phyloP scores from a whole-genome alignment of 495 filamentous ascomycete genomes.

The Parathielavia appendiculata region DNA sequence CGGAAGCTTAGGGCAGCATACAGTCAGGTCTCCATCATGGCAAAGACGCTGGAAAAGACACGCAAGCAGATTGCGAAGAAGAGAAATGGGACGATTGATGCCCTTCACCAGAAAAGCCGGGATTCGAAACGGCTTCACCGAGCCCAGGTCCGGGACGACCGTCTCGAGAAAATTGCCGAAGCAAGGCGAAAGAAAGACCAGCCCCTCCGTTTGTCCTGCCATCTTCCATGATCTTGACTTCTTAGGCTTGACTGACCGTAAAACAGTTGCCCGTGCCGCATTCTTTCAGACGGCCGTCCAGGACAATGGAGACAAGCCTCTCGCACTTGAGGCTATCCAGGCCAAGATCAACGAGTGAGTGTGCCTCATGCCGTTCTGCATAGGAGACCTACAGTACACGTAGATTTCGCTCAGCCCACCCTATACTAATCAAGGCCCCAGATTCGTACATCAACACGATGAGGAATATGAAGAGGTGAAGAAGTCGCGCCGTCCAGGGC shows the following conservation, averaged over 20 bases:
- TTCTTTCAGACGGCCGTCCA: constrained; percentile 62
- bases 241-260: neutral
- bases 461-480: constrained; percentile 70
- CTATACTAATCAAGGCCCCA: constrained; percentile 28
- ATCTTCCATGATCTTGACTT: neutral
- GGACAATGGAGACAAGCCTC: constrained; percentile 47
- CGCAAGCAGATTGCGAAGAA: constrained; percentile 80
- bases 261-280: constrained; percentile 63
- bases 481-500: constrained; percentile 70
- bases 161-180: constrained; percentile 59
- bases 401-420: neutral
- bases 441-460: constrained; percentile 72
- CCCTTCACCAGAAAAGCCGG: constrained; percentile 77
- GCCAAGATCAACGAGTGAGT: constrained; percentile 58
- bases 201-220: constrained; percentile 53
- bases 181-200: constrained; percentile 61
- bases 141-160: constrained; percentile 70
- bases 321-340: constrained; percentile 56
- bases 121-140: constrained; percentile 69
- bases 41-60: constrained; percentile 68
- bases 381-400: neutral
- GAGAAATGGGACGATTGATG: constrained; percentile 59
- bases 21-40: constrained; percentile 50
- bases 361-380: neutral
- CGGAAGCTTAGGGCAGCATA: neutral